Conservation (phyloP, 441 rosid genomes). For the Pelargonium hybrid region DNA sequence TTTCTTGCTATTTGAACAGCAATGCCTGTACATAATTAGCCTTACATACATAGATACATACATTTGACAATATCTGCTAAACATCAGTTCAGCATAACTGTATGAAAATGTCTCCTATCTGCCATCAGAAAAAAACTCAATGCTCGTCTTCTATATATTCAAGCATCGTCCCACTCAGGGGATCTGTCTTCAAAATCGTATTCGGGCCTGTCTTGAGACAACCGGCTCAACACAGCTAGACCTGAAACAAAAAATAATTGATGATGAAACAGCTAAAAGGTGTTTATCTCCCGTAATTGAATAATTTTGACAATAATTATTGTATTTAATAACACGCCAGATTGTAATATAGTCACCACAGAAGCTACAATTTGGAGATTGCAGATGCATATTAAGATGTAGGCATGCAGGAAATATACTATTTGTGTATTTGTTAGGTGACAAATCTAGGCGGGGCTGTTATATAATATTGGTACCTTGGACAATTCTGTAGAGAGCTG, state of each 20-base stretch:
- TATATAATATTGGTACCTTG: conserved; percentile 45
- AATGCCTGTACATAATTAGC: background rate
- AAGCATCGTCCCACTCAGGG: conserved; percentile 41
- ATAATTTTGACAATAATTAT: background rate
- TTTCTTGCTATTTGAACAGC: conserved; percentile 2
- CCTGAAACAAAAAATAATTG: conserved; percentile 32
- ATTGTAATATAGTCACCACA: background rate
- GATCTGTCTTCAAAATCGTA: conserved; percentile 39
- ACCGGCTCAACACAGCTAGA: conserved; percentile 69
- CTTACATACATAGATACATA: background rate
- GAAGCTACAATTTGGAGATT: background rate
- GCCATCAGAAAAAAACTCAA: background rate
- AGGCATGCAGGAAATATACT: background rate
- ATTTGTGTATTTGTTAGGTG: background rate
- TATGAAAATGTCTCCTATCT: background rate
- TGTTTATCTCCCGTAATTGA: background rate
- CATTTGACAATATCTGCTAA: background rate
- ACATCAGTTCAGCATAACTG: background rate
- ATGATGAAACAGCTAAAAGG: background rate
- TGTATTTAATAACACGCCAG: background rate
- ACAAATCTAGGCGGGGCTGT: background rate
- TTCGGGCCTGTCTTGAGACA: conserved; percentile 47
- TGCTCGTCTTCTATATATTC: background rate
- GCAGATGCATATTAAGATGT: conserved; percentile 4
- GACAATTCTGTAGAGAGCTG: conserved; percentile 73